Evolutionary conservation across 306 rosid genomes (phyloP), one percentile per base, ranked within the genome.

Genomic region (Erythrophleum fordii): DNA sequence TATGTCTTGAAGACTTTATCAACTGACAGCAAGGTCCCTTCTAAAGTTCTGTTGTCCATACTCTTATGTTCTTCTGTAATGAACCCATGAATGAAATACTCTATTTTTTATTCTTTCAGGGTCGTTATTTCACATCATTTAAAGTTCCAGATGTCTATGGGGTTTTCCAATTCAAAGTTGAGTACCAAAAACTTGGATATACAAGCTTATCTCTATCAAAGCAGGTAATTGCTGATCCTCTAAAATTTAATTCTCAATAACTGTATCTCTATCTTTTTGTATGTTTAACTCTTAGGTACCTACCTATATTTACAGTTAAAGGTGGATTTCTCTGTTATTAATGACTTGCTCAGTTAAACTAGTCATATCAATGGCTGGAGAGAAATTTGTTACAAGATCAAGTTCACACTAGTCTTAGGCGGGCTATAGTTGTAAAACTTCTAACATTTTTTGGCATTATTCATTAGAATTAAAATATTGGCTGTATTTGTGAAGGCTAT

Each of bases 131-230:
- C 83, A 92, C 98, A 23, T 75, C 94, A 26, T 96, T 96, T 73
- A 96, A 90, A 86, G 99, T 96, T 83, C 99, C 99, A 45, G 99
- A 96, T 90, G 96, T 92, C 28, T 96, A 96, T 70, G 99, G 99
- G 80, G 99, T 96, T 77, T 96, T 96, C 97, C 99, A 96, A 78
- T 96, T 96, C 87, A 96, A 96, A 89, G 92, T 96, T 26, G 98
- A 96, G 89, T 93, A 96, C 45, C 81, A 89, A 42, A 93, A 83
- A 85, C 99, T 92, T 77, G 99, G 99, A 72, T 96, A 96, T 81
- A 93, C 98, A 59, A 87, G 87, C 84, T 76, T 95, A 76, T 87
- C 94, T 59, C 83, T 95, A 31, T 77, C 99, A 18, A 95, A 95
- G 72, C 99, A 95, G 99, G 99, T 95, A 90, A 59, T 65, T 75